Evolutionary conservation across 257 asterid genomes (phyloP), one percentile per base, ranked within the genome.

Genomic region (Fraxinus anomala): DNA sequence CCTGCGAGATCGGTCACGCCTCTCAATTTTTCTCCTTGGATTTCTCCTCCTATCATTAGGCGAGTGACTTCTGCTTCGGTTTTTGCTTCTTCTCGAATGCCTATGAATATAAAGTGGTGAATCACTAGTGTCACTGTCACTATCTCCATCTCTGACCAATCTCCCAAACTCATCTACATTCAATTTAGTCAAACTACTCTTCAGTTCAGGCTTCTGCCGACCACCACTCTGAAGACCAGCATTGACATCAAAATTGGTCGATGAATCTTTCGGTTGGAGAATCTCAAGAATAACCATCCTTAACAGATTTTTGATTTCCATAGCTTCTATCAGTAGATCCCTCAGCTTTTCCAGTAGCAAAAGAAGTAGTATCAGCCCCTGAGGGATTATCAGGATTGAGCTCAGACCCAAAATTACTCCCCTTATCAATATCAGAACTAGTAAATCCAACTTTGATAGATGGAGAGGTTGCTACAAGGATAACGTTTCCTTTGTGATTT

Each of bases 81-180:
- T 82, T 84, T 90, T 84, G 81, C 81, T 85, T 88, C 92, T 88
- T 86, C 87, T 91, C 59, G 85, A 76, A 79, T 26, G 91, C 77
- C 87, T 85, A 79, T 85, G 80, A 40, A 67, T 82, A 79, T 82
- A 80, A 76, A 71, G 86, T 31, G 91, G 88, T 4, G 96, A 90
- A 82, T 85, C 89, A 82, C 88, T 90, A 66, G 87, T 68, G 77
- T 95, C 97, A 74, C 94, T 92, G 80, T 91, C 97, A 83, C 92
- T 90, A 30, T 74, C 81, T 78, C 92, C 93, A 84, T 92, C 96
- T 82, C 92, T 91, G 44, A 93, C 84, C 88, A 91, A 86, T 87
- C 99, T 92, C 73, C 99, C 99, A 84, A 87, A 95, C 83, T 92
- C 92, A 86, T 92, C 99, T 31, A 92, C 86, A 75, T 87, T 88